These are phyloP conservation scores for Coemansia sp. DNA, from an alignment of 192 early-diverging fungal species.

Conservation along the genomic window DNA sequence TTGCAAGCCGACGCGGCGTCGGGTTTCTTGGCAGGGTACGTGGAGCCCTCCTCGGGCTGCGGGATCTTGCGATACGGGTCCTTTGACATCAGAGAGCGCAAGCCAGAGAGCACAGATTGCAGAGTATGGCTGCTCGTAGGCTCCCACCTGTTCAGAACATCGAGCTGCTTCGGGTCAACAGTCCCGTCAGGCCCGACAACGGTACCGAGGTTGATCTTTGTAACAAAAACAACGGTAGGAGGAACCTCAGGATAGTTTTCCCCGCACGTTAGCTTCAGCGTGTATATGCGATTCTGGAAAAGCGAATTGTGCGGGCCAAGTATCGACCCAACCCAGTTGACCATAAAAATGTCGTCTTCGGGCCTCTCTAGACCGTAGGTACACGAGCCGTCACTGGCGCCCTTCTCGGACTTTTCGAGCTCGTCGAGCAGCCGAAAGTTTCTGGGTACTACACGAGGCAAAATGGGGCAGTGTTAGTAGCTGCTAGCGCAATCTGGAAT, in stretches of 20 bases:
- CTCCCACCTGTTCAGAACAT: slow-evolving; percentile 86
- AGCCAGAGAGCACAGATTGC: slow-evolving; percentile 76
- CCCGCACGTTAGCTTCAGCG: slow-evolving; percentile 80
- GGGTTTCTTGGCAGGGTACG: slow-evolving; percentile 15
- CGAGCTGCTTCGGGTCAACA: slow-evolving; percentile 79
- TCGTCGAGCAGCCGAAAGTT: slow-evolving; percentile 96
- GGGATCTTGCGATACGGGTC: slow-evolving; percentile 76
- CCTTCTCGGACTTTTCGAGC: slow-evolving; percentile 96
- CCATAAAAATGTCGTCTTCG: slow-evolving; percentile 74
- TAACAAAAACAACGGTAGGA: slow-evolving; percentile 77
- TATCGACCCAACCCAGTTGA: slow-evolving; percentile 92
- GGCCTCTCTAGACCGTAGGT: slow-evolving; percentile 87
- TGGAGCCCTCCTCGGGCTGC: slow-evolving; percentile 84
- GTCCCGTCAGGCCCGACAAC: not conserved
- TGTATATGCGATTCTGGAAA: slow-evolving; percentile 97
- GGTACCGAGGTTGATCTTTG: slow-evolving; percentile 76
- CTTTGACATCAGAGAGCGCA: slow-evolving; percentile 87
- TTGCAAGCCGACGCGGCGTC: not conserved
- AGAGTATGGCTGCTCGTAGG: slow-evolving; percentile 60
- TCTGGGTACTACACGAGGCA: slow-evolving; percentile 74
- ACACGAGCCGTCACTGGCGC: slow-evolving; percentile 88
- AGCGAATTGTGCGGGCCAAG: slow-evolving; percentile 72
- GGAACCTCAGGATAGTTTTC: slow-evolving; percentile 80
- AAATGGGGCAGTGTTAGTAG: not conserved
- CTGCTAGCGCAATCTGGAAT: slow-evolving; percentile 1